Conservation (phyloP, 441 rosid species). For the Theobroma grandiflorum region DNA sequence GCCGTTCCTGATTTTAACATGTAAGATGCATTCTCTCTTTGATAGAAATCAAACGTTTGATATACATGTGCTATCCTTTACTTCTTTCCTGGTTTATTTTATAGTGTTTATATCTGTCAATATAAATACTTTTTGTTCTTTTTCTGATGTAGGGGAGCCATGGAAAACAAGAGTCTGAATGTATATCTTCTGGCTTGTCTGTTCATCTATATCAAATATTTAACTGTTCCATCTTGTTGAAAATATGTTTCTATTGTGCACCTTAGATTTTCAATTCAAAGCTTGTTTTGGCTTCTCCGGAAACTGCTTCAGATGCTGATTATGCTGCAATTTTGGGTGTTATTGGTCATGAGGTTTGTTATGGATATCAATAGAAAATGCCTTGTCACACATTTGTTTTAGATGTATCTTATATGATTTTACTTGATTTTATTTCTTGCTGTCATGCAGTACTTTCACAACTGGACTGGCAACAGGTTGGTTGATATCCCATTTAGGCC, state of each 20-base stretch:
- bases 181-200: constrained; percentile 47
- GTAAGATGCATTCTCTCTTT: constrained; percentile 53
- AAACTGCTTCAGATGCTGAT: constrained; percentile 94
- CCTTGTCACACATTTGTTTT: constrained; percentile 9
- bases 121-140: neutral
- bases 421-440: constrained; percentile 34
- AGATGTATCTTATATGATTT: constrained; percentile 26
- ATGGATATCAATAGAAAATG: constrained; percentile 15
- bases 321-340: constrained; percentile 97
- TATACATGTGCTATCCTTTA: constrained; percentile 14
- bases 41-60: constrained; percentile 1
- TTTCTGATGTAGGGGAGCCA: constrained; percentile 85
- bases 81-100: neutral
- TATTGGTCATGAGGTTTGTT: constrained; percentile 94
- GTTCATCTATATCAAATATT: neutral
- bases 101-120: neutral
- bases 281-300: constrained; percentile 98
- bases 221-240: constrained; percentile 16
- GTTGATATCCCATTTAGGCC: constrained; percentile 21
- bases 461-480: constrained; percentile 99
- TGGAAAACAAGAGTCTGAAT: constrained; percentile 99
- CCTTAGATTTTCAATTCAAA: constrained; percentile 92
- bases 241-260: constrained; percentile 35
- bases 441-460: constrained; percentile 92
- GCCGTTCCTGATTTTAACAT: constrained; percentile 98